Percentiles rank a stretch among this genome's conserved stretches.
phyloP scores from a whole-genome alignment of 352 stramenopile species.

The Globisporangium yorkense region DNA sequence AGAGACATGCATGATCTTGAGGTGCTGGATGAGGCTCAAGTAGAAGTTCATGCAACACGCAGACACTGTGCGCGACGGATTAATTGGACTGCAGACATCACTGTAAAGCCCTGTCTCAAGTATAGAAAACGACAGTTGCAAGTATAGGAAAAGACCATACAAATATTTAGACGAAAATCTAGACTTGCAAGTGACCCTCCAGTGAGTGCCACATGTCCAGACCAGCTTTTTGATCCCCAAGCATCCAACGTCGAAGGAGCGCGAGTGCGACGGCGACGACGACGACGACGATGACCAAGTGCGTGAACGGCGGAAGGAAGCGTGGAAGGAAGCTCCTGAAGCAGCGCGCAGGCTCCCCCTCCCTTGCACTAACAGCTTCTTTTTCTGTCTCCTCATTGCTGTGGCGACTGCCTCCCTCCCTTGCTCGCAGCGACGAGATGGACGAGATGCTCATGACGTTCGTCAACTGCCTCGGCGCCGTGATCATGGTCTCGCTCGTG shows the following conservation, averaged over 20 bases:
- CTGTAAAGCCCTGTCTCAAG: too few relatives aligned
- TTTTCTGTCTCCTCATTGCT: too few relatives aligned
- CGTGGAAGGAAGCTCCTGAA: background rate
- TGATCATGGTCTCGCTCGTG: conserved; percentile 86
- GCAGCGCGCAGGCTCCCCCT: background rate
- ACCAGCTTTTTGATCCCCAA: background rate
- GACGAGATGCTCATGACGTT: conserved; percentile 84
- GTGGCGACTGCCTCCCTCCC: background rate
- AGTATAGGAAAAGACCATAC: too few relatives aligned
- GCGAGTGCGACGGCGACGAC: background rate
- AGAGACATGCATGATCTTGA: background rate
- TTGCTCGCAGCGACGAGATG: conserved; percentile 70
- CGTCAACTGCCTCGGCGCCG: conserved; percentile 81
- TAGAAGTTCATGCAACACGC: too few relatives aligned
- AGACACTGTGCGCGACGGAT: too few relatives aligned
- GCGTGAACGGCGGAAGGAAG: background rate
- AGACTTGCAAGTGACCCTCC: background rate
- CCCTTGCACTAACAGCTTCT: background rate
- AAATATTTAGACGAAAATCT: background rate
- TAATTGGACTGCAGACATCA: too few relatives aligned
- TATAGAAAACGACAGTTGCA: too few relatives aligned
- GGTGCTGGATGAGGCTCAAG: too few relatives aligned
- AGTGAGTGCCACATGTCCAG: background rate
- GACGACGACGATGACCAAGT: background rate
- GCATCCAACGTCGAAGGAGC: background rate